Evolutionary conservation across 2,329 filamentous ascomycete genomes (phyloP).

Genomic region (Claviceps fusiformis): DNA sequence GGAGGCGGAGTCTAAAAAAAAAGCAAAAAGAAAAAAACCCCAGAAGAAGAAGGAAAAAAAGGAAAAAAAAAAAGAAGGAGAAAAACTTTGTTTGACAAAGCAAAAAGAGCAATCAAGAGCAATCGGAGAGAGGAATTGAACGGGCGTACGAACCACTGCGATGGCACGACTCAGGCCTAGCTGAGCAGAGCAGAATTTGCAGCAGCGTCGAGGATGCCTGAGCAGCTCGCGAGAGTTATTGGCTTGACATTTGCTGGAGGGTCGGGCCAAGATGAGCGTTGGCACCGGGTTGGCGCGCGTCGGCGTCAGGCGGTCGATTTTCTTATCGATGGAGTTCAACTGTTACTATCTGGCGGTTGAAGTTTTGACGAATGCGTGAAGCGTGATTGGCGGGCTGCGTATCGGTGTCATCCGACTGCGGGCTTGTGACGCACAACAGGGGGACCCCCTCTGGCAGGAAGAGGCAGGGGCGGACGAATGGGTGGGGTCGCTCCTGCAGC

Average conservation of each 20-base stretch:
- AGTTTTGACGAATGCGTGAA: conserved; percentile 1
- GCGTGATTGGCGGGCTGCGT: conserved; percentile 5
- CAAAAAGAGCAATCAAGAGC: neutral
- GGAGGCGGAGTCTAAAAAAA: neutral
- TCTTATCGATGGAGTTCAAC: conserved; percentile 1
- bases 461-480: neutral
- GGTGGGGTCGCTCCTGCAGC: neutral
- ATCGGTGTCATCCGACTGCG: conserved; percentile 3
- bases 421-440: conserved; percentile 5
- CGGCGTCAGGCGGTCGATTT: neutral
- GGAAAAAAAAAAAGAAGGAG: no score
- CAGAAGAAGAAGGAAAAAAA: neutral
- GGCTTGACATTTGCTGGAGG: neutral
- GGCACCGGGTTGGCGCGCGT: neutral
- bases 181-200: neutral
- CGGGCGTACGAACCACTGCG: neutral
- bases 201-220: neutral
- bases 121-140: neutral
- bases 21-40: neutral
- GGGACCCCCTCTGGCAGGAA: neutral
- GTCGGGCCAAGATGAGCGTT: neutral
- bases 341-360: neutral
- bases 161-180: neutral
- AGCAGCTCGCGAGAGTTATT: neutral
- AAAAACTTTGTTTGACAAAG: neutral